Base-by-base conservation (phyloP, 2,329 filamentous ascomycete genomes). In the Cladosporium austrohemisphaericum region DNA sequence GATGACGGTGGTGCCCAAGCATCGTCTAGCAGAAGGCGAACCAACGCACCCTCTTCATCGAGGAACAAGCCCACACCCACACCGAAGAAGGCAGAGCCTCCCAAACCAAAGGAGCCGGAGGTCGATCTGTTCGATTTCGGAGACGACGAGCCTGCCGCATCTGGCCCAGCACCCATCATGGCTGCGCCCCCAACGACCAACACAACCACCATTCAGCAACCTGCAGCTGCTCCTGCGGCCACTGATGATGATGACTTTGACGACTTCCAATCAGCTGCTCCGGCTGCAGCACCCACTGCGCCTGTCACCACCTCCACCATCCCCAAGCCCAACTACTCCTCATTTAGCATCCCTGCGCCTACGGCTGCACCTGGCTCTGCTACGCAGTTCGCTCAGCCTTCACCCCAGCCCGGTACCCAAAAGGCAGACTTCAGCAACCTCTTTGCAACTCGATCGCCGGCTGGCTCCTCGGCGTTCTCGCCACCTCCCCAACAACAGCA, bases 231-330 rank as follows among this genome's bases (percentile, higher is more conserved):
- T 1, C 25, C 48, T 19, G 69, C 70, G 23, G 74, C 74, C 33
- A 83, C 81, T 44, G 85, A 88, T 54, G 92, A 96, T 56, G 91
- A 95, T 58, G 93, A 96, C 55, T 97, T 97, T 63, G 93, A 97
- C 65, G 93, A 98, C 65, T 97, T 97, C 76, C 89, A 95, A 68
- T 95, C 90, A 16, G 92, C 92, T 11, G 74, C 86, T 2, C 80
- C 85, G 3, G 73, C 81, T 4, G 40, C 68, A 18, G 66, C 76
- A 14, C 68, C 76, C 31, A 68, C 77, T 16, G 71, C 76, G 25
- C 57, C 70, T 18, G 57, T 66, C n/a, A 57, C 68, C 56, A 65
- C 55, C 56, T 72, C 56, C 14, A 55, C 58, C 18, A 59, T 64
- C 32, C 57, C 65, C 3, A 61, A 65, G 40, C 62, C 63, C n/a